Percentiles rank a stretch among this genome's conserved stretches.
Evolutionary conservation across 2,329 filamentous ascomycete genomes (phyloP).

Genomic region (Trichophyton mentagrophytes): DNA sequence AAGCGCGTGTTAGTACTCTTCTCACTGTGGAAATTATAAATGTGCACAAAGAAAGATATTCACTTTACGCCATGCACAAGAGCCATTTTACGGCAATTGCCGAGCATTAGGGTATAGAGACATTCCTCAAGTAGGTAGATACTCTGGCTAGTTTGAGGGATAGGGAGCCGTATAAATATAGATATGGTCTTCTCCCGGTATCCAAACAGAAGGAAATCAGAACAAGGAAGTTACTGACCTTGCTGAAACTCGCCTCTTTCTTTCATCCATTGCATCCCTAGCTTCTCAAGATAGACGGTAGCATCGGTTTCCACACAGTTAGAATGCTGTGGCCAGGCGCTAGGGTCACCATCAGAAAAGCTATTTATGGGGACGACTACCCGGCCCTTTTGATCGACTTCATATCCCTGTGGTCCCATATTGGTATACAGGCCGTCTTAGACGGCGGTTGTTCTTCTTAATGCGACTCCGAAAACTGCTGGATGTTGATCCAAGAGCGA

Average conservation of each 20-base stretch:
- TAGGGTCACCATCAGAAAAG: slow-evolving; percentile 28
- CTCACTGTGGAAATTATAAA: neutral
- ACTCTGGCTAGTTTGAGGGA: neutral
- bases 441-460: neutral
- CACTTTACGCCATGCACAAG: neutral
- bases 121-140: neutral
- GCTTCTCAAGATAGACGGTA: slow-evolving; percentile 34
- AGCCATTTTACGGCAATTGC: neutral
- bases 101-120: neutral
- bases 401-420: neutral
- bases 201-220: neutral
- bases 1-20: neutral
- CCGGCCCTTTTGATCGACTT: neutral
- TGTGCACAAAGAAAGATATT: neutral
- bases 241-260: slow-evolving; percentile 26
- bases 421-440: neutral
- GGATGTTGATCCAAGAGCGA: neutral
- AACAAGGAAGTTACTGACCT: slow-evolving; percentile 19
- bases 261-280: slow-evolving; percentile 39
- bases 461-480: neutral
- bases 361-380: slow-evolving; percentile 23
- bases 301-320: slow-evolving; percentile 24
- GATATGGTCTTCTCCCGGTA: neutral
- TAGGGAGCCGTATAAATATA: neutral
- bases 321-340: slow-evolving; percentile 26